Percentiles rank a stretch among this genome's conserved stretches.
phyloP scores from a whole-genome alignment of 2,329 filamentous ascomycete species.

The Parascedosporium putredinis region DNA sequence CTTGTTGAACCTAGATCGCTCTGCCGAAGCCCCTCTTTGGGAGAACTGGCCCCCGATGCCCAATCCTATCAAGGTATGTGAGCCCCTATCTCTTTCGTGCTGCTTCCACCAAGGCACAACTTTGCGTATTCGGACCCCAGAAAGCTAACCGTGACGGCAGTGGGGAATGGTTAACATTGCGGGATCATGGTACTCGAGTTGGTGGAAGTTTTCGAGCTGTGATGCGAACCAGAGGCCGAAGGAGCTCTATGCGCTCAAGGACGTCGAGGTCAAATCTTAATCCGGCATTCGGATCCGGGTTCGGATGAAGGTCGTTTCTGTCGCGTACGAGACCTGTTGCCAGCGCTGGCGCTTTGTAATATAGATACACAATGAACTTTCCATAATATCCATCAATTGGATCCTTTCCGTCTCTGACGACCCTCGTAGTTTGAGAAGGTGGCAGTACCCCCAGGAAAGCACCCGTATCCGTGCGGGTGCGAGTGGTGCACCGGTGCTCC shows the following conservation, averaged over 20 bases:
- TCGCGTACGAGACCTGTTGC: conserved; percentile 2
- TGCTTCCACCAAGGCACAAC: too few relatives aligned
- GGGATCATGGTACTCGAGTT: conserved; percentile 42
- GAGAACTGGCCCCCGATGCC: conserved; percentile 56
- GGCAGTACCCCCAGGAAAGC: too few relatives aligned
- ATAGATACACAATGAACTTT: neutral
- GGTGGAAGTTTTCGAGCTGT: conserved; percentile 59
- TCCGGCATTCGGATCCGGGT: conserved; percentile 4
- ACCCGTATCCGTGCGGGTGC: too few relatives aligned
- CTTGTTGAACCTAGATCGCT: conserved; percentile 50
- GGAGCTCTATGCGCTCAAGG: conserved; percentile 37
- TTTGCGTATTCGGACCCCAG: neutral
- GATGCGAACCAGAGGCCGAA: conserved; percentile 40
- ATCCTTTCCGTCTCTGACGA: neutral
- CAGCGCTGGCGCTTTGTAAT: neutral
- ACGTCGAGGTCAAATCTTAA: neutral
- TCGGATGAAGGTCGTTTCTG: neutral
- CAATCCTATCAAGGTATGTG: conserved; percentile 32
- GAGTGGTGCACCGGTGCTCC: too few relatives aligned
- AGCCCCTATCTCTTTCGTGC: neutral
- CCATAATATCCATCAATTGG: neutral
- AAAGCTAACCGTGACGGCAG: neutral
- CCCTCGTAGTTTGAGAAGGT: too few relatives aligned
- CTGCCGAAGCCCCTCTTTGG: conserved; percentile 49
- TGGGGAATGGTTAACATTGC: conserved; percentile 51